Conservation (phyloP, 208 protist genomes). For the Wallacemonas collosoma region DNA sequence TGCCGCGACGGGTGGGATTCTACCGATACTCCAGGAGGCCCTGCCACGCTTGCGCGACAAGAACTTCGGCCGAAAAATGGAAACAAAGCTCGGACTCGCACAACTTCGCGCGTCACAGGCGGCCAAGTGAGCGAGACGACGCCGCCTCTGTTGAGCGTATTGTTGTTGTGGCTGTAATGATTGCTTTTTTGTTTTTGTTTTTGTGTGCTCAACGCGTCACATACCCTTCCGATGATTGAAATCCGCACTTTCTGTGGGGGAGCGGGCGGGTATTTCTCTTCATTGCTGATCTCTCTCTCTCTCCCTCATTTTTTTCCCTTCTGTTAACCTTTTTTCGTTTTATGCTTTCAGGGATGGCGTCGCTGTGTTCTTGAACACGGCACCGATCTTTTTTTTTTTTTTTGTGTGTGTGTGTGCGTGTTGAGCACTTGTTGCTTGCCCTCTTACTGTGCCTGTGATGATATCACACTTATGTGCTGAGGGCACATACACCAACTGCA, state of each 20-base stretch:
- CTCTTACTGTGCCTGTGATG: neutral
- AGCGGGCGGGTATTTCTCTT: neutral
- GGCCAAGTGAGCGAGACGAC: conserved; percentile 8
- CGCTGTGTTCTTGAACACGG: neutral
- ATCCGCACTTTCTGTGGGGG: too few species aligned
- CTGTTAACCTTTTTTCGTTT: neutral
- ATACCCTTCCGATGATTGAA: too few species aligned
- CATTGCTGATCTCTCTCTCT: conserved; percentile 12
- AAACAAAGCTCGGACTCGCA: conserved; percentile 56
- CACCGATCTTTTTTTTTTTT: neutral
- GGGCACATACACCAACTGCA: too few species aligned
- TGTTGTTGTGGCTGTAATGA: neutral
- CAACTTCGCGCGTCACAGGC: conserved; percentile 40
- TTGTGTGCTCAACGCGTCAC: conserved; percentile 1
- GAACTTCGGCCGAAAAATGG: conserved; percentile 72
- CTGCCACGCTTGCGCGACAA: conserved; percentile 42
- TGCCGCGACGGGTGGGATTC: conserved; percentile 26
- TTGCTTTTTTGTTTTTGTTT: neutral
- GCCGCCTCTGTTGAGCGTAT: too few species aligned
- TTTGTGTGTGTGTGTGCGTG: neutral
- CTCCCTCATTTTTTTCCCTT: conserved; percentile 7
- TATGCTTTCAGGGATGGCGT: neutral
- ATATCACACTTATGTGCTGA: neutral
- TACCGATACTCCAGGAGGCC: conserved; percentile 39
- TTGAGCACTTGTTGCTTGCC: neutral